Evolutionary conservation across 495 filamentous ascomycete genomes (phyloP), one percentile per base, ranked within the genome.

Genomic region (Podospora bellae-mahoneyi): DNA sequence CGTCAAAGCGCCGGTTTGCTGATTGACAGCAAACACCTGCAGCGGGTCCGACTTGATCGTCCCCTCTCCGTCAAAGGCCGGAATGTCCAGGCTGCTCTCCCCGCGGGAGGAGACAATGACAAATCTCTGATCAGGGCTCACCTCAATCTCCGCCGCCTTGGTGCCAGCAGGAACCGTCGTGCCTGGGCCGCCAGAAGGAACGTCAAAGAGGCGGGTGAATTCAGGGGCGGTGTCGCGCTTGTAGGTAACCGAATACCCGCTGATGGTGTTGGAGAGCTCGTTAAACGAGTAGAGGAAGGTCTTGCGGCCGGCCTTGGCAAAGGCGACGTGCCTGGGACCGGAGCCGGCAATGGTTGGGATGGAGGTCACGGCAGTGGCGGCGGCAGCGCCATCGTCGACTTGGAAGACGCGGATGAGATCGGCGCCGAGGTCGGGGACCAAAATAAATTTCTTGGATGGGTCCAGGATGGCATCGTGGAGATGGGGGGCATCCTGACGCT

Each of bases 391-490:
- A 9, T 74, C 75, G 64, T 87, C 78, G 68, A 89, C 85, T 30
- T 74, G 70, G 77, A 86, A 92, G 57, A 92, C 77, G 64, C 86
- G 87, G 54, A 92, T 69, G 15, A 88, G 72, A 73, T 93, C 91
- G 16, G 87, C 83, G 61, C 91, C 91, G 7, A 93, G 80, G 66
- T 93, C 91, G 6, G 91, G 89, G 3, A 87, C 82, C 0, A 92
- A 68, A n/a, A 91, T 72, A 77, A 86, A 93, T 27, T 79, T 73
- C 1, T 81, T 84, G 1, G 87, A 88, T 13, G 91, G 91, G 74
- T 93, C 91, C 30, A 92, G 73, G 69, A 91, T 71, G 32, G 84
- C 85, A 64, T 90, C 78, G 72, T 93, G 91, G 4, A 90, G 89
- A 73, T 90, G 90, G n/a, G 91, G 82, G 3, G 81, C 79, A 9